These are phyloP conservation scores for Apiotrichum gamsii DNA, from an alignment of 1,284 basidiomycete genomes.

Conservation along the genomic window DNA sequence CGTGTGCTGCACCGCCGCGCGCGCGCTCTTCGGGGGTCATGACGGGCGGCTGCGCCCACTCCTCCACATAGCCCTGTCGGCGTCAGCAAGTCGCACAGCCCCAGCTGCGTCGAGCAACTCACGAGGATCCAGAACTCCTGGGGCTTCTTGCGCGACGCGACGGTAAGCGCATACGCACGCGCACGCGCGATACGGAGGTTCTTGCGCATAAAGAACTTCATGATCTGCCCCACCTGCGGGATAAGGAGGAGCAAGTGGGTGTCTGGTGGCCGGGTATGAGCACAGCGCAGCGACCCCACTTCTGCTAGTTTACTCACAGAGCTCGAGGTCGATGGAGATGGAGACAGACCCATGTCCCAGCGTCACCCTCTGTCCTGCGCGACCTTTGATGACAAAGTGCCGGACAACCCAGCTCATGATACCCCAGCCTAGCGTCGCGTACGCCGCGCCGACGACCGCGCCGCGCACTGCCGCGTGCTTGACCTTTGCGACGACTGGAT, in stretches of 20 bases:
- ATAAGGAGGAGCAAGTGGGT: slow-evolving; percentile 66
- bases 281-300: background rate
- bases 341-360: slow-evolving; percentile 26
- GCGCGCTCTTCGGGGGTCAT: slow-evolving; percentile 27
- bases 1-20: slow-evolving; percentile 17
- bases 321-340: slow-evolving; percentile 31
- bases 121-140: slow-evolving; percentile 65
- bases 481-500: slow-evolving; percentile 43
- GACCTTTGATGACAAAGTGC: slow-evolving; percentile 29
- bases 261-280: slow-evolving; percentile 50
- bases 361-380: slow-evolving; percentile 20
- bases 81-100: background rate
- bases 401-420: slow-evolving; percentile 39
- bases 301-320: slow-evolving; percentile 42
- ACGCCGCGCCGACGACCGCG: slow-evolving; percentile 33
- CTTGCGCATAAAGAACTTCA: slow-evolving; percentile 69
- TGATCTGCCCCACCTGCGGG: slow-evolving; percentile 63
- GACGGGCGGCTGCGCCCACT: slow-evolving; percentile 67
- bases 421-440: slow-evolving; percentile 36
- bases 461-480: slow-evolving; percentile 44
- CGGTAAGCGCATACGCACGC: slow-evolving; percentile 66
- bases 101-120: slow-evolving; percentile 1
- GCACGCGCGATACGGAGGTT: slow-evolving; percentile 71
- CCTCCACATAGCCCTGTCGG: slow-evolving; percentile 68
- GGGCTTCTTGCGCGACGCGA: slow-evolving; percentile 68